Percentiles rank a stretch among this genome's conserved stretches.
phyloP scores from a whole-genome alignment of 176 grass and related monocot genomes.

The Tillandsia leiboldiana region DNA sequence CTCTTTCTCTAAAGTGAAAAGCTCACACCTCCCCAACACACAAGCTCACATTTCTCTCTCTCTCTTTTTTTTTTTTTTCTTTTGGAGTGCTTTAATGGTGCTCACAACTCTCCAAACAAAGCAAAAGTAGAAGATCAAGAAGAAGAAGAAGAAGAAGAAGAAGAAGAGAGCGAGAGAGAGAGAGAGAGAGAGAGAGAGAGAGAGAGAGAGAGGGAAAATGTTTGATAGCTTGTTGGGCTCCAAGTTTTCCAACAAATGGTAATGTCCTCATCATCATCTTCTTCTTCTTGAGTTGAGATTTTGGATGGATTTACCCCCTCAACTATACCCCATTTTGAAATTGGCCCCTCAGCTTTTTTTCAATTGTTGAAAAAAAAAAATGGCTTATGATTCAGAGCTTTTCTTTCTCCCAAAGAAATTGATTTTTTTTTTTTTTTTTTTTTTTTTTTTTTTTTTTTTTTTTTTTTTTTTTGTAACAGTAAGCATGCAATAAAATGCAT shows the following conservation, averaged over 20 bases:
- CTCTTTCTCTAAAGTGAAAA: too few relatives aligned
- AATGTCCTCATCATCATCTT: conserved; percentile 4
- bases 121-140: not conserved
- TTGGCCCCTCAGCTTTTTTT: too few relatives aligned
- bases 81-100: not conserved
- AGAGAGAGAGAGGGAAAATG: conserved; percentile 35
- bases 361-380: too few relatives aligned
- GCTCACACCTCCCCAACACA: too few relatives aligned
- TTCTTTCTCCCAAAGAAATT: not conserved
- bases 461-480: conserved; percentile 22
- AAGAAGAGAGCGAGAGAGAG: not conserved
- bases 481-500: conserved; percentile 73
- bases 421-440: not conserved
- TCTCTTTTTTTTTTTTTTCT: not conserved
- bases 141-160: not conserved
- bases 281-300: not conserved
- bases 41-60: not conserved
- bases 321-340: too few relatives aligned
- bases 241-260: conserved; percentile 86
- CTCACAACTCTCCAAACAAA: not conserved
- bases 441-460: not conserved
- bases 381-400: too few relatives aligned
- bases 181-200: not conserved
- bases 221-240: conserved; percentile 54
- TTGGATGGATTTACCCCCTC: not conserved